A percentile compares a stretch with the other conserved stretches of the same genome.
phyloP scores from a whole-genome alignment of 768 basidiomycete species.

The Boletus huronensis region DNA sequence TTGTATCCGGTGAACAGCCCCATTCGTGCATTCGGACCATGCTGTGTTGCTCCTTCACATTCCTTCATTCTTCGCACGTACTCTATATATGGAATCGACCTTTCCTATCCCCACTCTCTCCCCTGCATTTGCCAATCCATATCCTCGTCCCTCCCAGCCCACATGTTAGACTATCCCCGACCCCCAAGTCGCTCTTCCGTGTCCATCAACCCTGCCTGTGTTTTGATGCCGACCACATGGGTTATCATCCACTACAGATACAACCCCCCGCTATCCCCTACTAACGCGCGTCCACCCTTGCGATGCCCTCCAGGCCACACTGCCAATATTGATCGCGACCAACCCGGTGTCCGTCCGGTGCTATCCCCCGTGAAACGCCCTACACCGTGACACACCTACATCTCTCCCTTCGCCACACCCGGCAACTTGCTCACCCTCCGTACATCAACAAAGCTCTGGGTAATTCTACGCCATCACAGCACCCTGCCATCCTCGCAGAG shows the following conservation, averaged over 20 bases:
- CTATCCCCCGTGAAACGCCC: conserved; percentile 12
- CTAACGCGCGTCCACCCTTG: neutral
- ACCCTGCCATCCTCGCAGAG: conserved; percentile 5
- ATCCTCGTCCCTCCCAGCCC: neutral
- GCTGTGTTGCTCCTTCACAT: conserved; percentile 1
- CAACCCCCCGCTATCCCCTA: neutral
- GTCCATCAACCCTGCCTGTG: neutral
- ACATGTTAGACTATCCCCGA: neutral
- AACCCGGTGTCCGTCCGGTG: conserved; percentile 1
- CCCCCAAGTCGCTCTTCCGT: neutral
- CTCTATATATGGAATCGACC: conserved; percentile 11
- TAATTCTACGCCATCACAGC: neutral
- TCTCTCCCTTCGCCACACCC: neutral
- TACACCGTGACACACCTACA: neutral
- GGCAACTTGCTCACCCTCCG: conserved; percentile 7
- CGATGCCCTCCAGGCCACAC: neutral
- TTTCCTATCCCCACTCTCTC: neutral
- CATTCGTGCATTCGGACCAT: neutral
- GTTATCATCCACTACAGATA: neutral
- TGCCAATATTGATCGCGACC: conserved; percentile 17
- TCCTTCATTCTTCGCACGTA: neutral
- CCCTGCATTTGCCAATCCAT: neutral
- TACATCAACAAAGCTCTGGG: neutral
- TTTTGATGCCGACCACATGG: neutral
- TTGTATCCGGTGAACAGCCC: conserved; percentile 10